Conservation (phyloP, 441 rosid genomes). For the Hura crepitans region DNA sequence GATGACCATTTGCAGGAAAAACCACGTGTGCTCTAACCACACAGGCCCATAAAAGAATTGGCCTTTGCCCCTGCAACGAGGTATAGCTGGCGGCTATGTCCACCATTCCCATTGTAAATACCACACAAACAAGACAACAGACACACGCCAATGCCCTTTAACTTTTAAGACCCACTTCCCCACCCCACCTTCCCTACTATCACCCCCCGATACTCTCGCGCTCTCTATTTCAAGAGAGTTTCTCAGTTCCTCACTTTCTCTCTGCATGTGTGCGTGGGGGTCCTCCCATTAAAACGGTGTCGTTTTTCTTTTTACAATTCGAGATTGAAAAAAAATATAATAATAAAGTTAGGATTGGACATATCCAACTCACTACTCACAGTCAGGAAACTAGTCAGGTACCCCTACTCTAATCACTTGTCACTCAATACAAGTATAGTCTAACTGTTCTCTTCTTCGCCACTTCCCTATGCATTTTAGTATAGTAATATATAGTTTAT, state of each 20-base stretch:
- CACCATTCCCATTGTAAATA: conserved; percentile 11
- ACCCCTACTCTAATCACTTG: conserved; percentile 25
- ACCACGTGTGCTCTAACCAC: conserved; percentile 32
- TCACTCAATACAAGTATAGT: conserved; percentile 18
- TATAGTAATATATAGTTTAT: not conserved
- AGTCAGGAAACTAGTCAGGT: conserved; percentile 19
- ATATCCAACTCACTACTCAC: conserved; percentile 28
- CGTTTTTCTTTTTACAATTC: no score
- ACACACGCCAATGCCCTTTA: no score
- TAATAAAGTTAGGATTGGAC: conserved; percentile 30
- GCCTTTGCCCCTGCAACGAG: conserved; percentile 22
- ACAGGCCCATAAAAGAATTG: no score
- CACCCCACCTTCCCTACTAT: not conserved
- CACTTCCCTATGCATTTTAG: conserved; percentile 31
- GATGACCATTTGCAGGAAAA: conserved; percentile 40
- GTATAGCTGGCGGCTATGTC: conserved; percentile 38
- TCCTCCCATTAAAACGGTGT: no score
- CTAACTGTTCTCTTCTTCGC: conserved; percentile 17
- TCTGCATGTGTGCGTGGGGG: not conserved
- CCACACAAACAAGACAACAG: no score
- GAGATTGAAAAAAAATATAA: no score
- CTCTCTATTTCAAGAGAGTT: conserved; percentile 13
- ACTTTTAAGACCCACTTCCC: not conserved
- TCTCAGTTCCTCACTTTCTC: no score
- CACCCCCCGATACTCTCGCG: conserved; percentile 51